Conservation (phyloP, 768 basidiomycete genomes). For the Panus rudis region DNA sequence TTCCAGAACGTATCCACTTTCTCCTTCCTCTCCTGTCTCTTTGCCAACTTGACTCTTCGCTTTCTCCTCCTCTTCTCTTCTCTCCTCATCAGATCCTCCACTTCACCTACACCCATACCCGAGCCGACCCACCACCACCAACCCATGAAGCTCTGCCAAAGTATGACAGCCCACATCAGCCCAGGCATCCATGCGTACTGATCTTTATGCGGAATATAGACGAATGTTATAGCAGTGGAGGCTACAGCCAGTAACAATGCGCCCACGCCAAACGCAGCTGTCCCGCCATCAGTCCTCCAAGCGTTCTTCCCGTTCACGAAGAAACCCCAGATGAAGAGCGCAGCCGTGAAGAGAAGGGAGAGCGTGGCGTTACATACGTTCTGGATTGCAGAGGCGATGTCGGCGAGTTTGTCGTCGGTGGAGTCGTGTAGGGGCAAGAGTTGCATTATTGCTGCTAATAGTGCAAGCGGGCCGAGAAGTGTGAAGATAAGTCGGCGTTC, state of each 20-base stretch:
- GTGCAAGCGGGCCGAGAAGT: conserved; percentile 81
- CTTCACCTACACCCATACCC: conserved; percentile 69
- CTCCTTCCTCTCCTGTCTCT: conserved; percentile 41
- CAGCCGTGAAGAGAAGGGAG: conserved; percentile 87
- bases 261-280: conserved; percentile 85
- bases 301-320: conserved; percentile 84
- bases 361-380: conserved; percentile 96
- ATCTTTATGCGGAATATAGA: conserved; percentile 78
- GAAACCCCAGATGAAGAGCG: conserved; percentile 90
- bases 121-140: conserved; percentile 99
- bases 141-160: conserved; percentile 95
- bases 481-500: conserved; percentile 83
- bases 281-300: conserved; percentile 96
- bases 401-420: conserved; percentile 28
- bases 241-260: conserved; percentile 77
- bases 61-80: conserved; percentile 50
- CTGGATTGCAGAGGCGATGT: conserved; percentile 66
- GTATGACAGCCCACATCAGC: conserved; percentile 82
- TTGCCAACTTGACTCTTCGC: conserved; percentile 38
- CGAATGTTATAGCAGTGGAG: conserved; percentile 80
- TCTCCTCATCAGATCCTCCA: conserved; percentile 51
- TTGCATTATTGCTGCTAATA: conserved; percentile 78
- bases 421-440: conserved; percentile 61
- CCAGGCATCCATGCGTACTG: conserved; percentile 89
- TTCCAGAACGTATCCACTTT: conserved; percentile 52